phyloP scores from a whole-genome alignment of 2,329 filamentous ascomycete species.

The Alternaria gaisen region DNA sequence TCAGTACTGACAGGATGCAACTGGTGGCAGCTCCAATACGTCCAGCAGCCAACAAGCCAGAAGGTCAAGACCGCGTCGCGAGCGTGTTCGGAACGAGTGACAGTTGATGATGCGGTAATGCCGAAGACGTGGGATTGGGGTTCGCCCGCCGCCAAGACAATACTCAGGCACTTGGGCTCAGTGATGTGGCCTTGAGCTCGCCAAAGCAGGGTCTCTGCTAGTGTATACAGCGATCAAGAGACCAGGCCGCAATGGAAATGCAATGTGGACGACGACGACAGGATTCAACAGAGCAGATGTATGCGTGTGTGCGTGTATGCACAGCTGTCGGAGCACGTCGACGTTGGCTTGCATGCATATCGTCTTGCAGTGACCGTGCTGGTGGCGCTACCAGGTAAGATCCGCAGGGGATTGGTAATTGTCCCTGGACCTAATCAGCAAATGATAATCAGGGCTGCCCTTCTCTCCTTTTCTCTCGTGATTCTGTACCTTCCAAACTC shows the following conservation, averaged over 20 bases:
- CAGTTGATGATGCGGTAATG: conserved; percentile 29
- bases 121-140: conserved; percentile 44
- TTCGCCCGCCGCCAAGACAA: conserved; percentile 47
- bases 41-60: conserved; percentile 19
- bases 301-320: conserved; percentile 11
- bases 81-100: conserved; percentile 22
- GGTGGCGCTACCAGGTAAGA: conserved; percentile 39
- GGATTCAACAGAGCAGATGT: neutral
- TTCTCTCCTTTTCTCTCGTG: conserved; percentile 6
- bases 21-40: conserved; percentile 18
- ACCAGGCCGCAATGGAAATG: conserved; percentile 1
- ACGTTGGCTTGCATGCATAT: conserved; percentile 46
- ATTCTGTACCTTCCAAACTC: neutral
- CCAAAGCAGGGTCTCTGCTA: conserved; percentile 31
- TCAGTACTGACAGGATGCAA: conserved; percentile 35
- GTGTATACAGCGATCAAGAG: conserved; percentile 16
- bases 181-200: conserved; percentile 45
- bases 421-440: conserved; percentile 25
- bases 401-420: conserved; percentile 46
- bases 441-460: conserved; percentile 8
- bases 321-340: conserved; percentile 34
- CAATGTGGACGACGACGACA: neutral
- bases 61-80: conserved; percentile 13
- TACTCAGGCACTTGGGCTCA: conserved; percentile 31
- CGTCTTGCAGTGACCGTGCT: conserved; percentile 39